These are phyloP conservation scores for Ziziphus jujuba DNA, from an alignment of 306 rosid species.

Conservation along the genomic window DNA sequence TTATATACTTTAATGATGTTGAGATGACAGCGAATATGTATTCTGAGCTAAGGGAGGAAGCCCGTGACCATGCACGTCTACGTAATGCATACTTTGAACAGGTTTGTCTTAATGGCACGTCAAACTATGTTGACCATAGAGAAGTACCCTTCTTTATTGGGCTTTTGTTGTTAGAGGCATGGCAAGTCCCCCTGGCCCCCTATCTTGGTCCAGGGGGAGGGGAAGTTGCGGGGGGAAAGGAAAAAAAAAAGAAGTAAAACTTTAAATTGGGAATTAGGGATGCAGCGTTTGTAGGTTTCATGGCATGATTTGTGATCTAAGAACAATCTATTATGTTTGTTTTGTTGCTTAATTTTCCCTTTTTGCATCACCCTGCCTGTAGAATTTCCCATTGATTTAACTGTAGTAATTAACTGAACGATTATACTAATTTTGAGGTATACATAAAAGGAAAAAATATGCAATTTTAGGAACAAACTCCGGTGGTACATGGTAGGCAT, in stretches of 20 bases:
- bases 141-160: background rate
- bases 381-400: background rate
- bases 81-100: constrained; percentile 95
- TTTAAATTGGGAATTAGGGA: no score
- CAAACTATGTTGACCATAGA: constrained; percentile 6
- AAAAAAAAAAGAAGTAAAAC: background rate
- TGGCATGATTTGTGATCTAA: no score
- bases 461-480: constrained; percentile 17
- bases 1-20: constrained; percentile 48
- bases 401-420: background rate
- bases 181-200: no score
- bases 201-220: no score
- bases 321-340: no score
- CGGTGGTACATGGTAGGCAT: constrained; percentile 21
- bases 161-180: background rate
- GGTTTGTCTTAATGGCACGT: constrained; percentile 48
- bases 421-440: constrained; percentile 18
- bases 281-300: no score
- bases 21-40: constrained; percentile 86
- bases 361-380: no score
- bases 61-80: constrained; percentile 94
- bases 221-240: no score
- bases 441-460: constrained; percentile 10
- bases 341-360: no score
- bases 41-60: constrained; percentile 94